Conservation (phyloP, 2,329 filamentous ascomycete species). For the Pseudogymnoascus sp. region DNA sequence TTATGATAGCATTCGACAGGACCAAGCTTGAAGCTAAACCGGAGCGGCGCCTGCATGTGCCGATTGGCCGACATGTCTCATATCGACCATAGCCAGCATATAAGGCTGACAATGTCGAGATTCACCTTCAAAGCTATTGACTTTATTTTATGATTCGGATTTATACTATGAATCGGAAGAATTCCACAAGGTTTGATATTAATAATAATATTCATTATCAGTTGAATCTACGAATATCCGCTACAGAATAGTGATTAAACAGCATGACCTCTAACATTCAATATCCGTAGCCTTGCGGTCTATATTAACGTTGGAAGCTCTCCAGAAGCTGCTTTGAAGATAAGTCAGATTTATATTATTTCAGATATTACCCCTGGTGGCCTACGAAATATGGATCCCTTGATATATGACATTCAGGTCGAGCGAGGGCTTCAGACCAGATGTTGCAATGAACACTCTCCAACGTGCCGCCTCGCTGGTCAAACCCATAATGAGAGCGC, state of each 20-base stretch:
- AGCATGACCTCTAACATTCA: not conserved
- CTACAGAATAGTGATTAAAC: not conserved
- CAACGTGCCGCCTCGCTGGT: conserved; percentile 80
- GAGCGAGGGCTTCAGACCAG: conserved; percentile 1
- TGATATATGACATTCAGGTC: conserved; percentile 2
- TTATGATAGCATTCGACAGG: not conserved
- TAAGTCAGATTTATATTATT: not conserved
- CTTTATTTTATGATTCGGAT: not conserved
- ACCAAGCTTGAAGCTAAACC: not conserved
- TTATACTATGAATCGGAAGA: not conserved
- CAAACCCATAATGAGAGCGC: conserved; percentile 89
- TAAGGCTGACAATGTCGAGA: not conserved
- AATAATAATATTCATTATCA: not conserved
- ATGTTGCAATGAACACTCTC: conserved; percentile 42
- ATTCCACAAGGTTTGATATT: not conserved
- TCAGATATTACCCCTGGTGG: not conserved
- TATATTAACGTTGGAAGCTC: not conserved
- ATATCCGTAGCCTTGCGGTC: not conserved
- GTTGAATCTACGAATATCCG: not conserved
- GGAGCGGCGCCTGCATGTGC: not conserved
- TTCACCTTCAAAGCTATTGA: not conserved
- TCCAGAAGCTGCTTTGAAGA: not conserved
- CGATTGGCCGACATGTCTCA: not conserved
- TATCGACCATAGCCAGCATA: not conserved
- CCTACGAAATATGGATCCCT: not conserved